These are phyloP conservation scores for Globisporangium radiosum DNA, from an alignment of 352 stramenopile genomes.

Conservation along the genomic window DNA sequence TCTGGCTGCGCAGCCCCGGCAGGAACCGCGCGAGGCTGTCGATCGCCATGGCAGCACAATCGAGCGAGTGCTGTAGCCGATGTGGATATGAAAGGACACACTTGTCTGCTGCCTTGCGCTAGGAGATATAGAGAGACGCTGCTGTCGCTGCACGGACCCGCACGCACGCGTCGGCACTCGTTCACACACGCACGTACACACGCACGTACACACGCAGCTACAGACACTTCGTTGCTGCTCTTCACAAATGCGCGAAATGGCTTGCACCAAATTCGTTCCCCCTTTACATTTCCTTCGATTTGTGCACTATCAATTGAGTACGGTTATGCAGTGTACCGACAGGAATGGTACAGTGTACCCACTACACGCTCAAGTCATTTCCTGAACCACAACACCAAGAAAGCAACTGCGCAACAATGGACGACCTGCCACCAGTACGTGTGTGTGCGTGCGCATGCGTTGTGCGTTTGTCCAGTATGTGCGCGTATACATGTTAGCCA, in stretches of 20 bases:
- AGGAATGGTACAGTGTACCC: no score
- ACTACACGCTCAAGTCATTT: no score
- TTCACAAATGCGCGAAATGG: not conserved
- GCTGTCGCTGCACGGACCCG: not conserved
- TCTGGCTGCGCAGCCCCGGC: slow-evolving; percentile 63
- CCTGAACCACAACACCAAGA: no score
- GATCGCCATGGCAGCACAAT: slow-evolving; percentile 5
- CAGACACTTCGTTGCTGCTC: not conserved
- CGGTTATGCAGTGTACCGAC: no score
- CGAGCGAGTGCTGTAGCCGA: not conserved
- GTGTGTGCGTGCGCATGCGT: not conserved
- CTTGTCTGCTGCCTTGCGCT: no score
- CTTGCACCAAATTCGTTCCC: not conserved
- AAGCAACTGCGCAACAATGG: not conserved
- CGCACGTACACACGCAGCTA: not conserved
- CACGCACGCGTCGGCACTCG: not conserved
- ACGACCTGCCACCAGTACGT: not conserved
- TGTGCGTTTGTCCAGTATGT: no score
- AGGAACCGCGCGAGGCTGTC: slow-evolving; percentile 76
- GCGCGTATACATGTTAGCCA: not conserved
- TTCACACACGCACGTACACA: no score
- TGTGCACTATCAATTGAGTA: no score
- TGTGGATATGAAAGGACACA: no score
- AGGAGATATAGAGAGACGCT: not conserved
- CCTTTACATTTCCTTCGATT: not conserved